Base-by-base conservation (phyloP, 352 stramenopile species). In the Pythium oligandrum region DNA sequence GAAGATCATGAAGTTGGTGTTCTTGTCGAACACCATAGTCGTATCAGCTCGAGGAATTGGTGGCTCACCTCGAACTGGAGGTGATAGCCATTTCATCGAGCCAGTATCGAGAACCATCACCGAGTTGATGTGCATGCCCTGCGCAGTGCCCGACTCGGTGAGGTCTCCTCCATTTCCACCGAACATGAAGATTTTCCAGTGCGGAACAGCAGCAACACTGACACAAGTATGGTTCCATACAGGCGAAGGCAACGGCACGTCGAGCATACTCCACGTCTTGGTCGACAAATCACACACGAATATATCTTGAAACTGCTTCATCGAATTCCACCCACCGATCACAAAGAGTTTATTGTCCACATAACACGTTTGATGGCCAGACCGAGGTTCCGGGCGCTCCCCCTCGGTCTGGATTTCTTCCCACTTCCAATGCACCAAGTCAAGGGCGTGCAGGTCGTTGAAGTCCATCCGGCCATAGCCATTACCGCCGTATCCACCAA, bases 131-230 rank as follows among this genome's bases (percentile, higher is more conserved):
- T 96, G 97, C 26, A 78, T 81, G 9, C 91, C 93, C 70, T 95
- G 90, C 0, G 86, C 86, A 1, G 88, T 91, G 9, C 75, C 71
- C 0, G 90, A 84, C 44, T 96, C 86, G 5, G 82, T 75, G 3
- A 98, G 64, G 62, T 98, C 90, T 8, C 96, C 95, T 43, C 87
- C 97, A 66, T 98, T 98, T 37, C 96, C 96, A 48, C 96, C 96
- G 70, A 98, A 99, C 51, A 98, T 79, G 59, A 98, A 98, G 2
- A 99, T 76, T 64, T 98, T 98, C 93, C 94, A 98, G 68, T 98
- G 69, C 3, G 96, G 96, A n/a, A 98, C 96, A 34, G 96, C 95
- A 17, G 82, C 79, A 6, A 98, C 93, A 40, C 83, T 90, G 8
- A 98, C 83, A 38, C 93, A 96, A 12, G 93, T 86, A 71, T 98